Conservation (phyloP, 176 grass and related monocot species). For the Oryza longistaminata region DNA sequence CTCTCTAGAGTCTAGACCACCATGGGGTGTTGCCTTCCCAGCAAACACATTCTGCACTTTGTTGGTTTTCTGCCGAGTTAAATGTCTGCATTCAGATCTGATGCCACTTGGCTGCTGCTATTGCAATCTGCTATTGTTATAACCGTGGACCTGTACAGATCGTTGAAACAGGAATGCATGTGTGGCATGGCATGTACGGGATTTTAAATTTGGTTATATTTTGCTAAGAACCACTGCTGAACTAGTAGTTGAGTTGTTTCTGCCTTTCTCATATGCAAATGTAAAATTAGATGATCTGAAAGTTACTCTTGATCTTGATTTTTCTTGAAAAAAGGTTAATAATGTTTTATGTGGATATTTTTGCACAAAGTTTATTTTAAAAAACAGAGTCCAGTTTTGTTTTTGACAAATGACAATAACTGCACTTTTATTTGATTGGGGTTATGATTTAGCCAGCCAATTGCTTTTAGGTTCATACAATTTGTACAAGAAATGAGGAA, state of each 20-base stretch:
- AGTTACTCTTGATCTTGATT: neutral
- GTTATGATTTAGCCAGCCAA: neutral
- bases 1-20: neutral
- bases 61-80: conserved; percentile 38
- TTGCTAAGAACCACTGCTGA: neutral
- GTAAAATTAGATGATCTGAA: neutral
- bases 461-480: neutral
- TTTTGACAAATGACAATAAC: neutral
- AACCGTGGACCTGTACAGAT: neutral
- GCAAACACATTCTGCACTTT: conserved; percentile 32
- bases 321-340: neutral
- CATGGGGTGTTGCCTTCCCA: conserved; percentile 27
- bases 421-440: neutral
- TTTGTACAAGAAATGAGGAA: neutral
- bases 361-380: neutral
- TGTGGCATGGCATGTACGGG: neutral
- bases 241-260: neutral
- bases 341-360: neutral
- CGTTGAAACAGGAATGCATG: neutral
- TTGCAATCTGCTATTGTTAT: neutral
- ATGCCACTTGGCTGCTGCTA: conserved; percentile 17
- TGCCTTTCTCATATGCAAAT: neutral
- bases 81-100: conserved; percentile 13
- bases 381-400: neutral
- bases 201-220: neutral